These are phyloP conservation scores for Leersia perrieri DNA, from an alignment of 176 grass and related monocot genomes.

Conservation along the genomic window DNA sequence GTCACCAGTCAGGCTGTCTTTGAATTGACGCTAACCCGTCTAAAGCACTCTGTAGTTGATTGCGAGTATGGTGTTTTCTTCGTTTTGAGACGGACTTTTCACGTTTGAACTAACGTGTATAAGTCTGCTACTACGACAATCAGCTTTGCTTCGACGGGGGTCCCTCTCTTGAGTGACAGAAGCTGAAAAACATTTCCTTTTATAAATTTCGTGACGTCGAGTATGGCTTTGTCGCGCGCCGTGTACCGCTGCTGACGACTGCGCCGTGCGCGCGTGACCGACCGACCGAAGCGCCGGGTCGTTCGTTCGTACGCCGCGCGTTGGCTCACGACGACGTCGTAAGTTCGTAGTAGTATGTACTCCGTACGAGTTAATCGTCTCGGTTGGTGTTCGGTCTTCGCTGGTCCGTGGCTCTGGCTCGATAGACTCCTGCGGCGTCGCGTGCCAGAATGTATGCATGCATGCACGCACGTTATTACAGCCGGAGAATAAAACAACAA, in stretches of 20 bases:
- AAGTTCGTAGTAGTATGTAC: too few species aligned
- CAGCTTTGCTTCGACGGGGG: neutral
- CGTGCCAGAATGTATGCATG: neutral
- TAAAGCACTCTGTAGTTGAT: neutral
- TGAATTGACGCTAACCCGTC: neutral
- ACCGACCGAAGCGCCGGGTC: neutral
- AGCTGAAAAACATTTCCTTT: neutral
- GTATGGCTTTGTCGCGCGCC: too few species aligned
- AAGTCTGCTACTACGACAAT: neutral
- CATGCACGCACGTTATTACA: neutral
- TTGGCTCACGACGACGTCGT: neutral
- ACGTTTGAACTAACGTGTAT: neutral
- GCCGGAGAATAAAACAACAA: neutral
- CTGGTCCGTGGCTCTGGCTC: neutral
- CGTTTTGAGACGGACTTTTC: neutral
- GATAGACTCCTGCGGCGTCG: neutral
- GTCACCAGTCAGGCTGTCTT: neutral
- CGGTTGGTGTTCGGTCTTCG: neutral
- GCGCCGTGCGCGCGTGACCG: neutral
- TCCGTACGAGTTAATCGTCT: neutral
- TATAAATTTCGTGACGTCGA: neutral
- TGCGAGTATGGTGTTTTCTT: neutral
- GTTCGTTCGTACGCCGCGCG: neutral
- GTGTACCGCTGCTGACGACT: neutral
- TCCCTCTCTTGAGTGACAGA: neutral